Percentiles rank a stretch among this genome's conserved stretches.
phyloP scores from a whole-genome alignment of 2,329 filamentous ascomycete species.

The Aspergillus fumigatus region DNA sequence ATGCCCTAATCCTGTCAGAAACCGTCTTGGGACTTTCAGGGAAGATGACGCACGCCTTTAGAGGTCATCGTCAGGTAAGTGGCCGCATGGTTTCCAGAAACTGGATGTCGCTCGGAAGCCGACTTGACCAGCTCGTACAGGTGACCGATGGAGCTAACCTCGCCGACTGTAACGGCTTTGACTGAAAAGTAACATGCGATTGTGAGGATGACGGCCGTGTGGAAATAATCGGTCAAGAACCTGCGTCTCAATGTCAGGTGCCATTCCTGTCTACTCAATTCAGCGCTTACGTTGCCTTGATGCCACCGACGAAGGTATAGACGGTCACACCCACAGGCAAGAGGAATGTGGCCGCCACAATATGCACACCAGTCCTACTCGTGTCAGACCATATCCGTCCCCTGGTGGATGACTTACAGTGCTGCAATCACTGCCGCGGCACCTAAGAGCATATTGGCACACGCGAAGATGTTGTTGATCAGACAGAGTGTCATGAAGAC shows the following conservation, averaged over 20 bases:
- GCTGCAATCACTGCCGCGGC: slow-evolving; percentile 41
- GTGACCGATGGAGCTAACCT: slow-evolving; percentile 46
- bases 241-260: slow-evolving; percentile 15
- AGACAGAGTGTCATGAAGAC: slow-evolving; percentile 51
- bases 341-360: slow-evolving; percentile 49
- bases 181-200: slow-evolving; percentile 49
- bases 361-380: slow-evolving; percentile 45
- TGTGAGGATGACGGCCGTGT: slow-evolving; percentile 52
- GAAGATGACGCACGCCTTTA: slow-evolving; percentile 35
- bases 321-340: slow-evolving; percentile 37
- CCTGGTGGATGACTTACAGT: slow-evolving; percentile 16
- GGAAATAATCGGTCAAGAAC: slow-evolving; percentile 50
- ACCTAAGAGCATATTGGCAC: slow-evolving; percentile 51
- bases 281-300: slow-evolving; percentile 33
- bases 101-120: slow-evolving; percentile 42
- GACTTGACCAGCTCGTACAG: slow-evolving; percentile 50
- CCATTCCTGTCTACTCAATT: not conserved
- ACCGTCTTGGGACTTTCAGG: no score
- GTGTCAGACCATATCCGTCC: not conserved
- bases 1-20: slow-evolving; percentile 36
- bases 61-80: slow-evolving; percentile 56
- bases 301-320: slow-evolving; percentile 39
- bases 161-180: slow-evolving; percentile 42
- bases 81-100: slow-evolving; percentile 50
- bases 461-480: slow-evolving; percentile 52